A percentile compares a stretch with the other conserved stretches of the same genome.
Evolutionary conservation across 2,329 filamentous ascomycete species (phyloP).

Genomic region (Canariomyces notabilis): DNA sequence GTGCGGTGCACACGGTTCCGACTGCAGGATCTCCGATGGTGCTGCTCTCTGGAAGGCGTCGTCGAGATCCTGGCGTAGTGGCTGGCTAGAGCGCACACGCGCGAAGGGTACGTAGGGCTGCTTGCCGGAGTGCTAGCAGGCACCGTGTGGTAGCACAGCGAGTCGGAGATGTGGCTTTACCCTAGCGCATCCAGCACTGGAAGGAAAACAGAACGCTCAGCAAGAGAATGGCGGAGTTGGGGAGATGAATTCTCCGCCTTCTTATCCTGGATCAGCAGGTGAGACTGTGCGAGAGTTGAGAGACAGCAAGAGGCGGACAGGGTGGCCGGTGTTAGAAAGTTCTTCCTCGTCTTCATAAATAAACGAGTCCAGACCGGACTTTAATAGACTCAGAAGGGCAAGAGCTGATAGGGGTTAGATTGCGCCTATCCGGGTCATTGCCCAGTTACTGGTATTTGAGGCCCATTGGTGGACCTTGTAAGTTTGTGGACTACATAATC

Average conservation of each 20-base stretch:
- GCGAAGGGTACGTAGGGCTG: slow-evolving; percentile 20
- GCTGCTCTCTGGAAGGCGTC: slow-evolving; percentile 33
- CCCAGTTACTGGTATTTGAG: slow-evolving; percentile 14
- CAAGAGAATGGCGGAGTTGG: slow-evolving; percentile 6
- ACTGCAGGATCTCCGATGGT: slow-evolving; percentile 31
- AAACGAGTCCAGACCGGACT: slow-evolving; percentile 15
- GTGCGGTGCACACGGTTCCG: slow-evolving; percentile 16
- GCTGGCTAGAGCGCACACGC: slow-evolving; percentile 29
- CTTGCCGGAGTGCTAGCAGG: slow-evolving; percentile 15
- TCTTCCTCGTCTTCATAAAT: slow-evolving; percentile 29
- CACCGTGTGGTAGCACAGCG: slow-evolving; percentile 18
- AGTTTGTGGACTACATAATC: slow-evolving; percentile 17
- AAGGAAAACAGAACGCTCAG: slow-evolving; percentile 5
- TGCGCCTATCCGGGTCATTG: slow-evolving; percentile 16
- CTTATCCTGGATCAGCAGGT: slow-evolving; percentile 18
- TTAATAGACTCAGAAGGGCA: slow-evolving; percentile 18
- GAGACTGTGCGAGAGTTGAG: slow-evolving; percentile 40
- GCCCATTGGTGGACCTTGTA: slow-evolving; percentile 17
- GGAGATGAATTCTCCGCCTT: slow-evolving; percentile 21
- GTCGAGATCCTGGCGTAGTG: slow-evolving; percentile 26
- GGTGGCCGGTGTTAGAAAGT: slow-evolving; percentile 31
- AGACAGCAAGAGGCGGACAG: slow-evolving; percentile 36
- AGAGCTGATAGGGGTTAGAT: slow-evolving; percentile 22
- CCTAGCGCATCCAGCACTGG: slow-evolving; percentile 5
- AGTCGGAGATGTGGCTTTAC: slow-evolving; percentile 11